Base-by-base conservation (phyloP, 768 basidiomycete genomes). In the Rhodotorula babjevae region DNA sequence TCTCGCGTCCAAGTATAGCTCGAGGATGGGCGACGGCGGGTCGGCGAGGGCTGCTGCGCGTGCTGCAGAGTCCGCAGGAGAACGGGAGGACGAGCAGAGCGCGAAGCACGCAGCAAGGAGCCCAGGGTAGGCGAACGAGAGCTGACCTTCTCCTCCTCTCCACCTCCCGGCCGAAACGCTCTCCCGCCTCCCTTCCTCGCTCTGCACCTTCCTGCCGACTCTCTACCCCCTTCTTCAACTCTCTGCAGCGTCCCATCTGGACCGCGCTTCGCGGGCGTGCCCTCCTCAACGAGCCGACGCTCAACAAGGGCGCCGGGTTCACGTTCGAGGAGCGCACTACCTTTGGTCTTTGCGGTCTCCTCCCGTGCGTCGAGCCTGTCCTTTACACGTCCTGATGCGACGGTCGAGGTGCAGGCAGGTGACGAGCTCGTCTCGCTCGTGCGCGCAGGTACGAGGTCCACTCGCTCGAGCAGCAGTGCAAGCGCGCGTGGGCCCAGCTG, bases 401-500 rank as follows among this genome's bases (percentile, higher is more conserved):
- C 36, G 36, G 4, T 4, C 36, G 36, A 36, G 36, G 5, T 4
- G 36, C 36, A 5, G 36, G 36, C 5, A 36, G 5, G 4, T 4
- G 36, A 36, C 36, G 36, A 36, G 36, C 36, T 36, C 36, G 9
- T 9, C n/a, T n/a, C n/a, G n/a, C n/a, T n/a, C n/a, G n/a, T n/a
- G n/a, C n/a, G n/a, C n/a, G n/a, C 67, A 72, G 71, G 15, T 63
- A 69, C 83, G 83, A 44, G 50, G 82, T 86, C 44, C 87, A 88
- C 79, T 85, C 85, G 3, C 85, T 93, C 15, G 88, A 91, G 15
- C 85, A 91, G 72, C 92, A 94, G 79, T 88, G 88, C 77, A 81
- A 84, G 46, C 84, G 91, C 31, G 91, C 91, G 0, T 91, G 90
- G 60, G 52, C 63, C 14, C 75, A 76, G 52, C 57, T 72, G 19